A percentile compares a stretch with the other conserved stretches of the same genome.
phyloP scores from a whole-genome alignment of 1,284 basidiomycete species.

The Gymnopus androsaceus region DNA sequence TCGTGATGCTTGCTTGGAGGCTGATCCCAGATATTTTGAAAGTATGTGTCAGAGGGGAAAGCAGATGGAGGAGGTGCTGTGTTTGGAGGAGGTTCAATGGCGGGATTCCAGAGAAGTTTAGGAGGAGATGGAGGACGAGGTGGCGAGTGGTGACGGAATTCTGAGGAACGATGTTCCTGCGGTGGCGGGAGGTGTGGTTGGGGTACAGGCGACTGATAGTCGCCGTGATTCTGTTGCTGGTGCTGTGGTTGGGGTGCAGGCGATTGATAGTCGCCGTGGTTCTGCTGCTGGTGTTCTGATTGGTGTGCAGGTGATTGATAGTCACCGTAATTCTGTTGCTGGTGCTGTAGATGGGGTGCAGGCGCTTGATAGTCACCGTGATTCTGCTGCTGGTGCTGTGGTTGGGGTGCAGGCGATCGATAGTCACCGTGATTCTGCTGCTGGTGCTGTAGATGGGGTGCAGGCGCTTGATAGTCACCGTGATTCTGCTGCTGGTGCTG shows the following conservation, averaged over 20 bases:
- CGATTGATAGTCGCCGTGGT: too few relatives aligned
- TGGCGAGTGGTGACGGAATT: conserved; percentile 23
- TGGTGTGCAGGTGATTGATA: not conserved
- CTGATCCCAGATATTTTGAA: conserved; percentile 74
- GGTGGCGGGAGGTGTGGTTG: not conserved
- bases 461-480: too few relatives aligned
- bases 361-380: too few relatives aligned
- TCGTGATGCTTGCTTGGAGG: conserved; percentile 42
- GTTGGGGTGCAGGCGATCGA: not conserved
- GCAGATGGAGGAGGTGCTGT: conserved; percentile 48
- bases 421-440: not conserved
- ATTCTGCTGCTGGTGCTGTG: not conserved
- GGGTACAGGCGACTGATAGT: not conserved
- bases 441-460: conserved; percentile 11
- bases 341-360: too few relatives aligned
- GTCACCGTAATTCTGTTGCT: not conserved
- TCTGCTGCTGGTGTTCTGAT: not conserved
- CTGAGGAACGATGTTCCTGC: conserved; percentile 15
- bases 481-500: not conserved
- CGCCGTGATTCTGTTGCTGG: not conserved
- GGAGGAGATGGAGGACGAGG: conserved; percentile 60
- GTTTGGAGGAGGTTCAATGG: conserved; percentile 73
- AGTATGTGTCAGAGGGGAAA: conserved; percentile 72
- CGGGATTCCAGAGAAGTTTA: conserved; percentile 67
- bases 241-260: too few relatives aligned